Evolutionary conservation across 2,329 filamentous ascomycete species (phyloP).

Genomic region (Huntiella abstrusa): DNA sequence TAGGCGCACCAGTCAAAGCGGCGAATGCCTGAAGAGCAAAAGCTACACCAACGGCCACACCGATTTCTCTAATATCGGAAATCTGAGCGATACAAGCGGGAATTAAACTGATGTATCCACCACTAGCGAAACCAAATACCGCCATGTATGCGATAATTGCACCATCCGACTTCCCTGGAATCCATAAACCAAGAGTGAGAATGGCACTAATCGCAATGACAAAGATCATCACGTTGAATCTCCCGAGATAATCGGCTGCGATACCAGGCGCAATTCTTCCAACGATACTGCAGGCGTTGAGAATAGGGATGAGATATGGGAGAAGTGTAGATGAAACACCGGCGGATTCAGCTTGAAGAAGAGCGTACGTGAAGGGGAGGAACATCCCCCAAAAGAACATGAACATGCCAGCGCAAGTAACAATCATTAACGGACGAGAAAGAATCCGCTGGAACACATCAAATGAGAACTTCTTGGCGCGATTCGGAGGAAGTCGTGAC

Average conservation of each 20-base stretch:
- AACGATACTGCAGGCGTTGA: conserved; percentile 34
- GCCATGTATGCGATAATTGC: conserved; percentile 44
- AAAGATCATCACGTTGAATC: conserved; percentile 31
- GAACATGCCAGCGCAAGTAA: conserved; percentile 28
- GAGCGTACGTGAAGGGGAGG: conserved; percentile 33
- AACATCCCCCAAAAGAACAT: conserved; percentile 38
- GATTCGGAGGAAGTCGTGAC: conserved; percentile 23
- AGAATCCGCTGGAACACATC: conserved; percentile 28
- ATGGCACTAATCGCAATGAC: conserved; percentile 30
- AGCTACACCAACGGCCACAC: conserved; percentile 44
- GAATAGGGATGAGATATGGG: conserved; percentile 34
- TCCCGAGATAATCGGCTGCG: conserved; percentile 25
- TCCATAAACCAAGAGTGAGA: conserved; percentile 29
- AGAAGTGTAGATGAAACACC: conserved; percentile 24
- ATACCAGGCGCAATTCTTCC: conserved; percentile 34
- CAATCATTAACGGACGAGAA: conserved; percentile 24
- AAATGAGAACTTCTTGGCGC: conserved; percentile 26
- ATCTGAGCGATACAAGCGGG: conserved; percentile 52
- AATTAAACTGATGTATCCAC: conserved; percentile 43
- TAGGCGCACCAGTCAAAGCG: conserved; percentile 47
- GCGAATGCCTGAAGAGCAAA: conserved; percentile 45
- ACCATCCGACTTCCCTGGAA: conserved; percentile 29
- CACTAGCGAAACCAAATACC: conserved; percentile 52
- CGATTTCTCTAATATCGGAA: conserved; percentile 49
- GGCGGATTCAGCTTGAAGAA: conserved; percentile 26